A percentile compares a stretch with the other conserved stretches of the same genome.
phyloP scores from a whole-genome alignment of 345 rosid genomes.

The Cardamine resedifolia region DNA sequence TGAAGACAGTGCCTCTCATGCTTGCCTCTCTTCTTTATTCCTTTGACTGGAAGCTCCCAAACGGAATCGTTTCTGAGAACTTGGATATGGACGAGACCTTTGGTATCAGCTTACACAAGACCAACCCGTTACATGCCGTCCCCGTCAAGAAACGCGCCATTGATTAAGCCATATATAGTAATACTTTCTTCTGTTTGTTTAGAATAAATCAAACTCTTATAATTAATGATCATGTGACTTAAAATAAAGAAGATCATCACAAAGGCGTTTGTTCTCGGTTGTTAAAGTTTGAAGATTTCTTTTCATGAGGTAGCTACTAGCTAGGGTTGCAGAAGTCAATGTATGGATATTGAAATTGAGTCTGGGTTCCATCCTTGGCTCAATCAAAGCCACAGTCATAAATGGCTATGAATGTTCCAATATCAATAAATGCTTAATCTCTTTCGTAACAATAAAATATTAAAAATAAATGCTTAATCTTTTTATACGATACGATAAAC shows the following conservation, averaged over 20 bases:
- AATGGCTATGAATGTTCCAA: background rate
- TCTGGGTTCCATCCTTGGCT: background rate
- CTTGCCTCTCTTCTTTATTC: conserved; percentile 31
- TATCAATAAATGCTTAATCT: background rate
- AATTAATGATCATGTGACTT: background rate
- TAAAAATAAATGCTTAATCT: no score
- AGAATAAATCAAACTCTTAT: background rate
- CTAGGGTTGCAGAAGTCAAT: background rate
- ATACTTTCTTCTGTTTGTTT: background rate
- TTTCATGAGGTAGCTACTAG: background rate
- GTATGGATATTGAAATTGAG: background rate
- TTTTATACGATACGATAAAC: background rate
- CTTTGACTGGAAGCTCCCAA: conserved; percentile 28
- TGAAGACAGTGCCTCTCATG: background rate
- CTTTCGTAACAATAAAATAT: no score
- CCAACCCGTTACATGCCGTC: conserved; percentile 6
- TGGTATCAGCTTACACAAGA: conserved; percentile 20
- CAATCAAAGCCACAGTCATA: background rate
- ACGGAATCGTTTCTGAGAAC: background rate
- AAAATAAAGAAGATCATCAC: background rate
- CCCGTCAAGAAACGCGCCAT: conserved; percentile 2
- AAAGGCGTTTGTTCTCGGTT: background rate
- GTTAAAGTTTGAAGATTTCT: background rate
- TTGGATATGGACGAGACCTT: conserved; percentile 26
- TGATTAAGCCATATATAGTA: background rate